phyloP scores from a whole-genome alignment of 2,329 filamentous ascomycete species.

The Pezicula carpinea region DNA sequence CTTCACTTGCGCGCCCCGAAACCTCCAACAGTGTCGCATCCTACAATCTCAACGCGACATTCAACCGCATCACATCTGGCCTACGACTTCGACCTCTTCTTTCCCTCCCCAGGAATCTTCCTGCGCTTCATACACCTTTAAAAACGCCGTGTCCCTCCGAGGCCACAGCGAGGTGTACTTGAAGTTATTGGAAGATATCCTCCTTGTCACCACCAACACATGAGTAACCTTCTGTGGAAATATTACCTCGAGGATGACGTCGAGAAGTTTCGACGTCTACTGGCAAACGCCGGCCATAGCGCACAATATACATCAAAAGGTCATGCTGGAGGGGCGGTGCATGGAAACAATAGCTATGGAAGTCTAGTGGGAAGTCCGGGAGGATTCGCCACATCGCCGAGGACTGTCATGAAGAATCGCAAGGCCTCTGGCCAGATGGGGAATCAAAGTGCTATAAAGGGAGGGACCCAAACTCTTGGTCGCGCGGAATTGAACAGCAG shows the following conservation, averaged over 20 bases:
- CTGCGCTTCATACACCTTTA: slow-evolving; percentile 66
- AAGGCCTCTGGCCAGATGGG: slow-evolving; percentile 48
- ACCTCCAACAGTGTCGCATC: too few relatives aligned
- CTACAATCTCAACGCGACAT: too few relatives aligned
- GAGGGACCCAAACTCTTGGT: slow-evolving; percentile 37
- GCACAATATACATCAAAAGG: slow-evolving; percentile 51
- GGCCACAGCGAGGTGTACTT: slow-evolving; percentile 80
- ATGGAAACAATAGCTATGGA: slow-evolving; percentile 34
- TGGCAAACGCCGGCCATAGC: slow-evolving; percentile 63
- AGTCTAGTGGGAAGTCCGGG: slow-evolving; percentile 29
- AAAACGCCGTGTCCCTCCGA: slow-evolving; percentile 82
- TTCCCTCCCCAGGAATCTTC: slow-evolving; percentile 30
- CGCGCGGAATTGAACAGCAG: slow-evolving; percentile 77
- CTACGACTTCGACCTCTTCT: not conserved
- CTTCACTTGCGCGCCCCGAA: too few relatives aligned
- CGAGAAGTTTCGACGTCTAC: slow-evolving; percentile 84
- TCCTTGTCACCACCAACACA: slow-evolving; percentile 48
- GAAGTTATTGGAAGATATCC: slow-evolving; percentile 29
- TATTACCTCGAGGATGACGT: slow-evolving; percentile 97
- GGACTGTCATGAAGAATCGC: slow-evolving; percentile 43
- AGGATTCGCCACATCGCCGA: slow-evolving; percentile 42
- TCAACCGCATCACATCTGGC: too few relatives aligned
- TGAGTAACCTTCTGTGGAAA: slow-evolving; percentile 98
- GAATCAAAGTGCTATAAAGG: slow-evolving; percentile 38
- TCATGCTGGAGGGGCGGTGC: slow-evolving; percentile 36